Evolutionary conservation across 306 rosid species (phyloP).

Genomic region (Vachellia collinsii): DNA sequence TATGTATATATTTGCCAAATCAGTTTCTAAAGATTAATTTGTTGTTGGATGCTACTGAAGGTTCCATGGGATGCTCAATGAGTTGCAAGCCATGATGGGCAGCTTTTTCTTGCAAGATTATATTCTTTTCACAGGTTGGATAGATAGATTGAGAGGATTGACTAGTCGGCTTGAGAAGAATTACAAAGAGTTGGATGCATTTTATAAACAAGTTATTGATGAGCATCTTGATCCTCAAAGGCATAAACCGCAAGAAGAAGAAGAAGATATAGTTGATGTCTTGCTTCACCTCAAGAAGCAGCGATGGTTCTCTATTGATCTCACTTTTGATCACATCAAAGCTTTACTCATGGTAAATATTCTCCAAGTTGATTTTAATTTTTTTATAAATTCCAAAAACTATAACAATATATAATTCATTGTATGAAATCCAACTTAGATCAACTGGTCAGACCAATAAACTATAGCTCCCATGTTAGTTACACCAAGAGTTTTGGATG

Average conservation of each 20-base stretch:
- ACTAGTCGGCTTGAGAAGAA: conserved; percentile 11
- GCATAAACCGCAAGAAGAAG: background rate
- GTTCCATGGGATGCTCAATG: conserved; percentile 13
- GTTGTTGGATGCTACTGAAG: background rate
- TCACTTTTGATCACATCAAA: no score
- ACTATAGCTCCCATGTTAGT: no score
- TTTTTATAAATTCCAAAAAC: no score
- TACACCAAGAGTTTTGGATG: no score
- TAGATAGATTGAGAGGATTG: conserved; percentile 22
- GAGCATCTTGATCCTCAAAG: background rate
- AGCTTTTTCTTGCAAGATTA: no score
- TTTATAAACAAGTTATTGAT: conserved; percentile 8
- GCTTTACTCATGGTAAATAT: background rate
- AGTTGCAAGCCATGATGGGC: background rate
- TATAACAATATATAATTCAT: no score
- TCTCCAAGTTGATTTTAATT: background rate
- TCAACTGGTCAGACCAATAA: no score
- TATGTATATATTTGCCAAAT: no score
- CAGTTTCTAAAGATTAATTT: no score
- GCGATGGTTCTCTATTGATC: no score
- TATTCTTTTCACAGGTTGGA: background rate
- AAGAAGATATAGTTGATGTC: background rate
- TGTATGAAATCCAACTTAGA: no score
- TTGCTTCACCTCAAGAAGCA: no score
- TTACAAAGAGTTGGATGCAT: conserved; percentile 13